phyloP scores from a whole-genome alignment of 495 filamentous ascomycete species.

The Hypoxylon trugodes region DNA sequence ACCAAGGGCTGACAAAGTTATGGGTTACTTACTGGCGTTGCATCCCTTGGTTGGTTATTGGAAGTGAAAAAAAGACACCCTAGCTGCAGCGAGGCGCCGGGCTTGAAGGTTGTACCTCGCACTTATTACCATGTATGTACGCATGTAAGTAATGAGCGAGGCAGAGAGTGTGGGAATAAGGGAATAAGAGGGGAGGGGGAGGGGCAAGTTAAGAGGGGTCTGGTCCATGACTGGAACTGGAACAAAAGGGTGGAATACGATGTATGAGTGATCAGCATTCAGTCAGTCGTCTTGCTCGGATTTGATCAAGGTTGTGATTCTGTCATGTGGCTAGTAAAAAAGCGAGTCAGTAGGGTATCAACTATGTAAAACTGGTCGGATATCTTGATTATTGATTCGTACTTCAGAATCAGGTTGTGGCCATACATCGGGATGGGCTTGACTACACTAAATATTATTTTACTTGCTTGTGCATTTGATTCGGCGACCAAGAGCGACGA shows the following conservation, averaged over 20 bases:
- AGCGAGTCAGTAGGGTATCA: slow-evolving; percentile 26
- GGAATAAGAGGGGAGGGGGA: not conserved
- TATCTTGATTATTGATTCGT: slow-evolving; percentile 20
- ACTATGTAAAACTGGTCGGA: not conserved
- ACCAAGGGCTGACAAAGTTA: slow-evolving; percentile 30
- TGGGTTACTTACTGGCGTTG: slow-evolving; percentile 22
- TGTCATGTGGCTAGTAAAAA: slow-evolving; percentile 27
- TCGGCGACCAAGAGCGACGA: too few species aligned
- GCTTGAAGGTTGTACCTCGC: slow-evolving; percentile 28
- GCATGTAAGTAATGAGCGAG: slow-evolving; percentile 8
- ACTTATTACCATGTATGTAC: slow-evolving; percentile 17
- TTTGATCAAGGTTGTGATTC: slow-evolving; percentile 16
- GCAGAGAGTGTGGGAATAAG: not conserved
- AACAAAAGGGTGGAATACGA: slow-evolving; percentile 13
- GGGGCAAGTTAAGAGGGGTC: slow-evolving; percentile 5
- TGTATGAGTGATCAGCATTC: slow-evolving; percentile 22
- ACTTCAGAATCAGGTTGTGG: not conserved
- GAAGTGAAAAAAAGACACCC: slow-evolving; percentile 27
- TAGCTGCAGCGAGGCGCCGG: slow-evolving; percentile 36
- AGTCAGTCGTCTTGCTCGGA: slow-evolving; percentile 1
- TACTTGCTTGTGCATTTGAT: too few species aligned
- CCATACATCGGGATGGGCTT: not conserved
- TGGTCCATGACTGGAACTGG: not conserved
- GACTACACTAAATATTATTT: too few species aligned
- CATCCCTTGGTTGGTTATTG: slow-evolving; percentile 26